These are phyloP conservation scores for Asclepias syriaca DNA, from an alignment of 257 asterid species.

Conservation along the genomic window DNA sequence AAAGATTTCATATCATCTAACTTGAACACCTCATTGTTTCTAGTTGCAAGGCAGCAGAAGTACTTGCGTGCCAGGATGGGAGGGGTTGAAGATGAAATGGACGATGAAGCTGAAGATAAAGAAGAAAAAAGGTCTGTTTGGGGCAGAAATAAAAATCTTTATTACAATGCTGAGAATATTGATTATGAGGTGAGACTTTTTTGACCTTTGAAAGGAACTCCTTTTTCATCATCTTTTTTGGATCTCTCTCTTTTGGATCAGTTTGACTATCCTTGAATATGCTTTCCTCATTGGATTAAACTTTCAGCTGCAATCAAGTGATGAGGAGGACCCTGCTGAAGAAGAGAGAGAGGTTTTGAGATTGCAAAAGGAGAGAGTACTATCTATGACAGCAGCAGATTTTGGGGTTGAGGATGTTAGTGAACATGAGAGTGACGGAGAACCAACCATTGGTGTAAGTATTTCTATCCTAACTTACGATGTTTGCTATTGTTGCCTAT, in stretches of 20 bases:
- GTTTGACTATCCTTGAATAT: neutral
- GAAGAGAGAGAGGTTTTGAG: conserved; percentile 76
- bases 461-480: conserved; percentile 5
- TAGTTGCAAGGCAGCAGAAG: conserved; percentile 70
- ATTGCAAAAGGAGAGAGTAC: conserved; percentile 51
- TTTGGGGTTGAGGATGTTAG: conserved; percentile 65
- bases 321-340: conserved; percentile 63
- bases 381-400: conserved; percentile 51
- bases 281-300: neutral
- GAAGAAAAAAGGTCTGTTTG: conserved; percentile 43
- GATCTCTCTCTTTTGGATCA: neutral
- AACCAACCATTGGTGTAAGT: conserved; percentile 70
- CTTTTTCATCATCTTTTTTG: neutral
- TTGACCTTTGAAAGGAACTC: neutral
- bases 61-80: conserved; percentile 53
- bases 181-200: conserved; percentile 40
- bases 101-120: conserved; percentile 59
- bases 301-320: conserved; percentile 57
- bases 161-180: conserved; percentile 43
- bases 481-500: neutral
- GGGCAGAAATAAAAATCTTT: conserved; percentile 39
- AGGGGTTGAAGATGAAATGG: conserved; percentile 66
- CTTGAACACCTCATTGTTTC: conserved; percentile 15
- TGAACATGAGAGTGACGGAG: conserved; percentile 45
- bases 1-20: conserved; percentile 5